These are phyloP conservation scores for Gossypium herbaceum DNA, from an alignment of 345 rosid genomes.

Conservation along the genomic window DNA sequence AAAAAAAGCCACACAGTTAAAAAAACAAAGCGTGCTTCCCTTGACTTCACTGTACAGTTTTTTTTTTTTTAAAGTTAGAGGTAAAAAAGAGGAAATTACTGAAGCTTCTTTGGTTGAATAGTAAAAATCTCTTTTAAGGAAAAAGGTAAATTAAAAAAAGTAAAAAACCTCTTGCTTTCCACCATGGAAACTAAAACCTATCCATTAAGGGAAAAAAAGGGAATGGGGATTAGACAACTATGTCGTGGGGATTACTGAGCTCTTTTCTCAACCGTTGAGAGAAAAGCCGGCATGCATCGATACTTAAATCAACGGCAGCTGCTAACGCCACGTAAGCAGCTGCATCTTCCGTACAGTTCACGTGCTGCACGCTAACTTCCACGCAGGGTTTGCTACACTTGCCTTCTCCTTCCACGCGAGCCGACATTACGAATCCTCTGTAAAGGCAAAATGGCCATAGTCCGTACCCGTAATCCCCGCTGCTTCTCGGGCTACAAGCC, in stretches of 20 bases:
- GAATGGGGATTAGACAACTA: conserved; percentile 22
- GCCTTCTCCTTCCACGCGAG: conserved; percentile 77
- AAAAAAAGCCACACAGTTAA: conserved; percentile 28
- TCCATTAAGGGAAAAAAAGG: neutral
- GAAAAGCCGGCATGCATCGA: conserved; percentile 91
- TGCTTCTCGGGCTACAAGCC: conserved; percentile 67
- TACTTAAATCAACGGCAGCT: conserved; percentile 83
- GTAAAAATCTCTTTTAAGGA: too few species aligned
- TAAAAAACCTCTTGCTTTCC: neutral
- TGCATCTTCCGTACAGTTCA: conserved; percentile 84
- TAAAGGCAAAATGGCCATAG: conserved; percentile 63
- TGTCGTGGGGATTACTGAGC: conserved; percentile 53
- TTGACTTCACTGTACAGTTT: conserved; percentile 23
- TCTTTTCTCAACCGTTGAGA: conserved; percentile 83
- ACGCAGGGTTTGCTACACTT: conserved; percentile 81
- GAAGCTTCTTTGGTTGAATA: too few species aligned
- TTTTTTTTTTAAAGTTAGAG: neutral
- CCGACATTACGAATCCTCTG: conserved; percentile 86
- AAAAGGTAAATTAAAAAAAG: neutral
- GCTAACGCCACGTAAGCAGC: conserved; percentile 91
- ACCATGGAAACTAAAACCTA: conserved; percentile 25
- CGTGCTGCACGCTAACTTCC: conserved; percentile 88
- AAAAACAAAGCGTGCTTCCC: conserved; percentile 28
- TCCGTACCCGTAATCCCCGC: conserved; percentile 68
- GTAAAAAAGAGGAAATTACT: conserved; percentile 2